phyloP scores from a whole-genome alignment of 2,329 filamentous ascomycete genomes.

The Penicillium brasilianum region DNA sequence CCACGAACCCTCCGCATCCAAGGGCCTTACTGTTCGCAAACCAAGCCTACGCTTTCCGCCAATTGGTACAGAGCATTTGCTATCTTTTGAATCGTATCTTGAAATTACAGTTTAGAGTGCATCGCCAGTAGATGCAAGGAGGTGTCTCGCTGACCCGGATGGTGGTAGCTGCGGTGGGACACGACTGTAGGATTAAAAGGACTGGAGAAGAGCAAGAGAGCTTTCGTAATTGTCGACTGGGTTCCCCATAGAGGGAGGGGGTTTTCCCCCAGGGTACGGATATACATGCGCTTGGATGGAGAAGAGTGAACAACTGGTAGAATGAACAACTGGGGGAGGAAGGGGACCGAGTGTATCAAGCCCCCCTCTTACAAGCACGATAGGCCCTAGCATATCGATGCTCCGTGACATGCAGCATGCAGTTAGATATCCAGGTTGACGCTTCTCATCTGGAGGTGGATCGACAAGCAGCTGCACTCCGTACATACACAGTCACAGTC shows the following conservation, averaged over 20 bases:
- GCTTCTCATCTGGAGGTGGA: slow-evolving; percentile 18
- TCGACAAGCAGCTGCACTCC: slow-evolving; percentile 27
- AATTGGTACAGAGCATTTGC: background rate
- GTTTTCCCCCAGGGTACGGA: background rate
- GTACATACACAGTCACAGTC: slow-evolving; percentile 6
- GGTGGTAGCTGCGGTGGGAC: slow-evolving; percentile 7
- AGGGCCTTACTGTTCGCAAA: slow-evolving; percentile 1
- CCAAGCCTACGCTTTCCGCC: background rate
- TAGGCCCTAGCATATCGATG: slow-evolving; percentile 13
- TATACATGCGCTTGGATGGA: background rate
- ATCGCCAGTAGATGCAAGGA: slow-evolving; percentile 11
- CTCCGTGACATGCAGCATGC: slow-evolving; percentile 32
- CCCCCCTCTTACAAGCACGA: background rate
- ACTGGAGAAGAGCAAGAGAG: background rate
- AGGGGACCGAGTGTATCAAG: background rate
- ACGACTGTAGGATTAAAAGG: background rate
- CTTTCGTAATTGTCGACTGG: background rate
- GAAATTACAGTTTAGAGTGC: slow-evolving; percentile 3
- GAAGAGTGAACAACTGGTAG: background rate
- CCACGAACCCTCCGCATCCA: slow-evolving; percentile 6
- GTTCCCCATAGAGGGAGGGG: background rate
- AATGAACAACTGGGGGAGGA: background rate
- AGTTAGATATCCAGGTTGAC: slow-evolving; percentile 18
- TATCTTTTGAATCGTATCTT: background rate
- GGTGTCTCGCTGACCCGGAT: background rate